Conservation (phyloP, 2,329 filamentous ascomycete genomes). For the Fusarium euwallaceae region DNA sequence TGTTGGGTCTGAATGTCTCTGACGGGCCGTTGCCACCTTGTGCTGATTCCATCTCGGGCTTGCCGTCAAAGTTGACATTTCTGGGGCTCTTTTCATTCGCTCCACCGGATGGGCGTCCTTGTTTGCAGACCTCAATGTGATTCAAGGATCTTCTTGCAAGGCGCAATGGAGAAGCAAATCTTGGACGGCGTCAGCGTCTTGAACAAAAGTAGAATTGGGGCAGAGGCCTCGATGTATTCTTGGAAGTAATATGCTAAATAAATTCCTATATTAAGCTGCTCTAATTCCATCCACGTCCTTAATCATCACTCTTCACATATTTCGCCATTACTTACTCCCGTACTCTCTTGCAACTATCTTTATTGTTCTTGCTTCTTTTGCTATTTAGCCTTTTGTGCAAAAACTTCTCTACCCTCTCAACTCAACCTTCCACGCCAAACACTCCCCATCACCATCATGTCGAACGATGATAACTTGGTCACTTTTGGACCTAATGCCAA, state of each 20-base stretch:
- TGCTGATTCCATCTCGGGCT: not conserved
- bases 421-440: too few relatives aligned
- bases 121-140: not conserved
- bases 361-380: too few relatives aligned
- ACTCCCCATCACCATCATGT: not conserved
- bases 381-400: too few relatives aligned
- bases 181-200: not conserved
- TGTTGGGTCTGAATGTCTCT: not conserved
- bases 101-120: not conserved
- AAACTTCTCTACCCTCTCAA: too few relatives aligned
- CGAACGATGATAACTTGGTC: slow-evolving; percentile 2
- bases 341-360: too few relatives aligned
- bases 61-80: not conserved
- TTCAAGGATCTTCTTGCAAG: not conserved
- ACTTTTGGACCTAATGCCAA: slow-evolving; percentile 33
- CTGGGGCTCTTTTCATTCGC: not conserved
- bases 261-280: not conserved
- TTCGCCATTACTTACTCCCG: too few relatives aligned
- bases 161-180: not conserved
- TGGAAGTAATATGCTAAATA: not conserved
- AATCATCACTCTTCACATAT: not conserved
- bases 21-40: not conserved
- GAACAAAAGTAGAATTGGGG: not conserved
- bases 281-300: too few relatives aligned
- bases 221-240: not conserved